phyloP scores from a whole-genome alignment of 768 basidiomycete species.

The Cubamyces sp. region DNA sequence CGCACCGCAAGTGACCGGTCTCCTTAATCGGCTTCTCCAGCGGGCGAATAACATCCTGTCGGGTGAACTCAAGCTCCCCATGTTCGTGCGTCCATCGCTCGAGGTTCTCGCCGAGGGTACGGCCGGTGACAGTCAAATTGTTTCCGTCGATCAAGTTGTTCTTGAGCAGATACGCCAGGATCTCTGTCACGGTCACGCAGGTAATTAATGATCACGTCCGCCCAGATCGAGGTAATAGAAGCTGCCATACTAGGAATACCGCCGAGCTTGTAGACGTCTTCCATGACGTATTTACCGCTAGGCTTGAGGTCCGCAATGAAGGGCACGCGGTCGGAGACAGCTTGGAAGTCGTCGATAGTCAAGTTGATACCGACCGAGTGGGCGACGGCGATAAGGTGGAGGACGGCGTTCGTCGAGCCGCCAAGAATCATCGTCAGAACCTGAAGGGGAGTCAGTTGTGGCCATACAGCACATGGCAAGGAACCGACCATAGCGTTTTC shows the following conservation, averaged over 20 bases:
- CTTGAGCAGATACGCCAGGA: constrained; percentile 84
- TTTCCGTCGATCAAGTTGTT: constrained; percentile 89
- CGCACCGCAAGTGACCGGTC: constrained; percentile 87
- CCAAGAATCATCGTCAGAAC: constrained; percentile 96
- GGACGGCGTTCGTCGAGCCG: constrained; percentile 96
- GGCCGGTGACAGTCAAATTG: constrained; percentile 89
- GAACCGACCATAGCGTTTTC: constrained; percentile 91
- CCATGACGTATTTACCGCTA: constrained; percentile 98
- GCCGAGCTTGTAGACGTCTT: constrained; percentile 93
- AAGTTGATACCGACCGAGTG: constrained; percentile 92
- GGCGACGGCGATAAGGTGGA: constrained; percentile 96
- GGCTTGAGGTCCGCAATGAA: constrained; percentile 98
- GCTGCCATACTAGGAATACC: constrained; percentile 85
- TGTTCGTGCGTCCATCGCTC: constrained; percentile 84
- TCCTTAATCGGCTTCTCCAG: constrained; percentile 85
- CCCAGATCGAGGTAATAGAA: constrained; percentile 1
- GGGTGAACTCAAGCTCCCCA: constrained; percentile 68
- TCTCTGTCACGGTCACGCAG: constrained; percentile 52
- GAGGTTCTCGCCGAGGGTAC: constrained; percentile 88
- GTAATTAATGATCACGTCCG: background rate
- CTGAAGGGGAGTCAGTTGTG: constrained; percentile 43
- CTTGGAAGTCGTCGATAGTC: constrained; percentile 90
- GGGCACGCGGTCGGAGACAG: constrained; percentile 88
- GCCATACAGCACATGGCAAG: background rate
- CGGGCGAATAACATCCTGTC: constrained; percentile 88